Evolutionary conservation across 164 flowering plant genomes (phyloP), one percentile per base, ranked within the genome.

Genomic region (Buxus sempervirens): DNA sequence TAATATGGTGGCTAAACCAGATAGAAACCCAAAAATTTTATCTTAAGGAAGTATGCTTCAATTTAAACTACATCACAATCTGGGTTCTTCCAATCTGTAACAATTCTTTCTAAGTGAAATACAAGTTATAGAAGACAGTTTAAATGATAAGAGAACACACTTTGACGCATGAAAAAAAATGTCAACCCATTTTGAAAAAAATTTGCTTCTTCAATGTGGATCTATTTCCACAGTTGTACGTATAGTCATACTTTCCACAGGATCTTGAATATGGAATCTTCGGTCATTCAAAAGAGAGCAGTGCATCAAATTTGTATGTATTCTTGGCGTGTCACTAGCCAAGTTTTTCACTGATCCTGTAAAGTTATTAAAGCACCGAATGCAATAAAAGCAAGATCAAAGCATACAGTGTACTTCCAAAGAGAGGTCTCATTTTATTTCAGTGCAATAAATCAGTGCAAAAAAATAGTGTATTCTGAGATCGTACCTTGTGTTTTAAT

Each of bases 401-500:
- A 41, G 8, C 45, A 41, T 5, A 41, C 45, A 41, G 45, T 5
- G 45, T 41, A 5, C 45, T 41, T 41, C 45, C 45, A 41, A 41
- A 41, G 12, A 5, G 45, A 41, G 12, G 8, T 45, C 51, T 45
- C 18, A 15, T 45, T 45, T 15, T 45, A 45, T 10, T 45, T 15
- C 14, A 45, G 1, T 4, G 51, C 12, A 45, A 45, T 10, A 60
- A 24, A 7, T 32, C 54, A 60, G 49, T 22, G 38, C n/a, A 51
- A 68, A 0, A 49, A 48, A 42, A 23, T 49, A 28, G 54, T 12
- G 2, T 32, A 6, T 49, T 25, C 19, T 18, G 7, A 24, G 55
- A 49, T 32, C 12, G 26, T 73, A 80, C 81, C 81, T 73, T 60
- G 15, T 26, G 21, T 53, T 20, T 65, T 23, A 36, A 61, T 36